Evolutionary conservation across 495 filamentous ascomycete genomes (phyloP).

Genomic region (Symbiotaphrina buchneri): DNA sequence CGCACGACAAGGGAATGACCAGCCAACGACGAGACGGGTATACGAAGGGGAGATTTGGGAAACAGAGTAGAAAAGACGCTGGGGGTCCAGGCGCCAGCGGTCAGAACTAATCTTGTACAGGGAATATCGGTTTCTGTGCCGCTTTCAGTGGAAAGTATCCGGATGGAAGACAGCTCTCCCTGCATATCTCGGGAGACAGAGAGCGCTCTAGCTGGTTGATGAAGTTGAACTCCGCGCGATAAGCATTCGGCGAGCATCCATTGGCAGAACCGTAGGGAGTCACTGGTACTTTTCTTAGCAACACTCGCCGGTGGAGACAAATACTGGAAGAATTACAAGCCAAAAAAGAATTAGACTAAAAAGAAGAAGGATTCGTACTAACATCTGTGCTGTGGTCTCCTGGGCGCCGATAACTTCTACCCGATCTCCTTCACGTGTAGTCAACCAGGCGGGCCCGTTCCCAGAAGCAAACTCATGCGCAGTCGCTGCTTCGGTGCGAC

Average conservation of each 20-base stretch:
- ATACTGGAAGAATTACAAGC: no score
- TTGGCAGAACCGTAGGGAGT: constrained; percentile 36
- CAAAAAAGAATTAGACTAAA: no score
- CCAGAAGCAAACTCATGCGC: constrained; percentile 8
- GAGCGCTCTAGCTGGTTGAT: constrained; percentile 35
- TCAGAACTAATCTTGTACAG: constrained; percentile 35
- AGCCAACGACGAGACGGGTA: constrained; percentile 39
- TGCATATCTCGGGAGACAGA: constrained; percentile 23
- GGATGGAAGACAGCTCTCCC: constrained; percentile 21
- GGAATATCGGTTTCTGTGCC: constrained; percentile 29
- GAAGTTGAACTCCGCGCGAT: constrained; percentile 37
- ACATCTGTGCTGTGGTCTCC: constrained; percentile 42
- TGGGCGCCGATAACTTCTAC: constrained; percentile 41
- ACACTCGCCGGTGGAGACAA: no score
- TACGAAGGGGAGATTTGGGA: constrained; percentile 19
- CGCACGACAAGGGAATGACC: constrained; percentile 49
- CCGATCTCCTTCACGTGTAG: constrained; percentile 19
- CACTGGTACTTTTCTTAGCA: constrained; percentile 16
- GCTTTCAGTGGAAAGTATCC: constrained; percentile 17
- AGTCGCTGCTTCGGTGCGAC: constrained; percentile 33
- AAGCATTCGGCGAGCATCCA: constrained; percentile 36
- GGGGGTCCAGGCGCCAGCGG: constrained; percentile 49
- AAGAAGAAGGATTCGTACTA: constrained; percentile 7
- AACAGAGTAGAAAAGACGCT: constrained; percentile 40
- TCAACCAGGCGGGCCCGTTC: constrained; percentile 35